Base-by-base conservation (phyloP, 2,329 filamentous ascomycete species). In the Zymoseptoria passerinii region DNA sequence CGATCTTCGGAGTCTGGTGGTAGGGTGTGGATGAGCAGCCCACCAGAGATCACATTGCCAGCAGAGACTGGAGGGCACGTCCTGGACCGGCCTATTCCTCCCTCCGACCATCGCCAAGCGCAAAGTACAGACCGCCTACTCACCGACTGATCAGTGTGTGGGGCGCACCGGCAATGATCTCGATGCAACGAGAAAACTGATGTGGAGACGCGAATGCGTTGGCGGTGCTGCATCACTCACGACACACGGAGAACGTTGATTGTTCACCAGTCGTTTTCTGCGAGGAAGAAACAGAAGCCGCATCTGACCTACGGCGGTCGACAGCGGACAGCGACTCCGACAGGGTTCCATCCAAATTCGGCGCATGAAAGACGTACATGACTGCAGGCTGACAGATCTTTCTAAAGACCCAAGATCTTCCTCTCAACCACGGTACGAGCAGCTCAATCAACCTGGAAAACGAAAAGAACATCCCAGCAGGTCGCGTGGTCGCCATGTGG, bases 341-440 rank as follows among this genome's bases (percentile, higher is more conserved):
- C n/a, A 44, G 5, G 7, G 35, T 16, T 23, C 35, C 35, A 16
- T 6, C 10, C 35, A 16, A 4, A 13, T 13, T 16, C 35, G 7
- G 35, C 35, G n/a, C 35, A 6, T 44, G 13, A 44, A 23, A 16
- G 4, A 44, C n/a, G 35, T 44, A 16, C 16, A 44, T 44, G 35
- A 44, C 35, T 44, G 16, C 35, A 44, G 35, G 35, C 35, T 44
- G 35, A 44, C 35, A 13, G 35, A 44, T 44, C 35, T 44, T n/a
- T 44, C 7, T 16, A n/a, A 76, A 76, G 9, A 18, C 23, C 13
- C 13, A 53, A 28, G 10, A 16, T 61, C 44, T 28, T 16, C 29
- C 9, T 54, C 16, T 35, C 52, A 9, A 53, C 20, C 58, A 56
- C 28, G 44, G n/a, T 29, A 35, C 18, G 6, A 53, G 35, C 35